These are phyloP conservation scores for Orychophragmus violaceus DNA, from an alignment of 345 rosid species.

Conservation along the genomic window DNA sequence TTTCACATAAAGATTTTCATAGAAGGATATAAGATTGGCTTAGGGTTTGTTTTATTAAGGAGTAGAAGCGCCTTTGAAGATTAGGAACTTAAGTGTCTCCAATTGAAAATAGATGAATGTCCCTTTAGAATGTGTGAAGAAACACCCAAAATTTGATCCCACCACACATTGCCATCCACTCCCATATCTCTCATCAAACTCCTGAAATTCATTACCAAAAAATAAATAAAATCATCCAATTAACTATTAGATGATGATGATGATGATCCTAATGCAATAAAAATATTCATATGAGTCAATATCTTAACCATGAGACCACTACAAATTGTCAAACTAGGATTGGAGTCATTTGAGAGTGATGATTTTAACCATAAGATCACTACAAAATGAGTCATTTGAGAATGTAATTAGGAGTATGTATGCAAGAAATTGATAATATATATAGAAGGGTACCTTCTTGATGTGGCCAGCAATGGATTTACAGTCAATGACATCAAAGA, in stretches of 20 bases:
- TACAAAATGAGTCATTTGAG: not conserved
- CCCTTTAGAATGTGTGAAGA: slow-evolving; percentile 70
- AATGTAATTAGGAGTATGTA: not conserved
- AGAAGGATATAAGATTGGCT: not conserved
- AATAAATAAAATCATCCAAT: not conserved
- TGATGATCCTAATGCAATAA: not conserved
- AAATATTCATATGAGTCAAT: not conserved
- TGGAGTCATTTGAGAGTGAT: not conserved
- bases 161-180: slow-evolving; percentile 83
- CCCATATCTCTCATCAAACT: slow-evolving; percentile 56
- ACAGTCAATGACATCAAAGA: slow-evolving; percentile 57
- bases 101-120: slow-evolving; percentile 62
- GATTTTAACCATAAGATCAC: not conserved
- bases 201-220: slow-evolving; percentile 38
- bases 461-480: slow-evolving; percentile 59
- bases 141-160: slow-evolving; percentile 73
- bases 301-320: not conserved
- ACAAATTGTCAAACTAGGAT: not conserved
- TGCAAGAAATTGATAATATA: not conserved
- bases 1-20: not conserved
- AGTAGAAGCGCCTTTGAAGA: slow-evolving; percentile 64
- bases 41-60: slow-evolving; percentile 13
- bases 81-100: slow-evolving; percentile 61
- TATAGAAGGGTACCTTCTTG: slow-evolving; percentile 41
- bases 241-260: not conserved